Base-by-base conservation (phyloP, 345 rosid genomes). In the Populus alba region DNA sequence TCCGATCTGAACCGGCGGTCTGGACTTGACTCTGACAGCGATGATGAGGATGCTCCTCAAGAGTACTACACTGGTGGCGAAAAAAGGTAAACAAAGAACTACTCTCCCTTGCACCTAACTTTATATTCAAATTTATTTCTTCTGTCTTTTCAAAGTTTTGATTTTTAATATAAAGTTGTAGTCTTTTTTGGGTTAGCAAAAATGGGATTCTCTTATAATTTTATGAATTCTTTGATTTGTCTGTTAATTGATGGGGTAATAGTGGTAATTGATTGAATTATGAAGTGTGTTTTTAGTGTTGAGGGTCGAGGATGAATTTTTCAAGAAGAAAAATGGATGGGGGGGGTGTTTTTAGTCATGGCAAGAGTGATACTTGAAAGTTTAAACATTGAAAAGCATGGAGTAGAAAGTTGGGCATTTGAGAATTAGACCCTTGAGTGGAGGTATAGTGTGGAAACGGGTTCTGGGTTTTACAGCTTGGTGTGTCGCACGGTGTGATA, bases 61-160 rank as follows among this genome's bases (percentile, higher is more conserved):
- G 96, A 93, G 90, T 95, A 90, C 80, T 93, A 91, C 86, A 92
- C 97, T 68, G 98, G 98, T 15, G 98, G 98, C 37, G 99, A 95
- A 82, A 95, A 95, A 83, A 95, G 99, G 99, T 95, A 22, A 22
- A 16, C 53, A 69, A 39, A 41, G 11, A 31, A 31, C 18, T 20
- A 8, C 71, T 38, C 38, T 35, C 57, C 23, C 23, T 1, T 35
- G 15, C 0, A 22, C 37, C 75, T 1, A 1, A 3, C 37, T 47
- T 33, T 37, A 1, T 31, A 33, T 35, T 33, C 25, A 22, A 17
- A 20, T n/a, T 37, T 5, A 15, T 5, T 20, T 10, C 37, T 18
- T 29, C 27, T 63, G 27, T 5, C 23, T 16, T 7, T 67, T 35
- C 5, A 18, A 67, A 53, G 8, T 53, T 53, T 53, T 23, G 7